Conservation (phyloP, 2,329 filamentous ascomycete genomes). For the Colletotrichum agaves region DNA sequence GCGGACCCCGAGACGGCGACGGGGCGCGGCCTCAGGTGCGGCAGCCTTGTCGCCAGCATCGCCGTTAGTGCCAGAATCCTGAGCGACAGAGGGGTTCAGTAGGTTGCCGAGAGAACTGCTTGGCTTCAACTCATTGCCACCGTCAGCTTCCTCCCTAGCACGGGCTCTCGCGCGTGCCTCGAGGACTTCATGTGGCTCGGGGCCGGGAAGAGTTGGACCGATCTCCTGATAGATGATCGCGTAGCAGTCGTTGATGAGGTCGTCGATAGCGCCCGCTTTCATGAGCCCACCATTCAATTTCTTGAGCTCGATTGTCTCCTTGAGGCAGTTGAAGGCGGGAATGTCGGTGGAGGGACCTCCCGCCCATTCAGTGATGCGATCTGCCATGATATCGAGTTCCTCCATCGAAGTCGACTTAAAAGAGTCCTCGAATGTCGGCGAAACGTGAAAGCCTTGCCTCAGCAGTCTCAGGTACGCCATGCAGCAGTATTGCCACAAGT, state of each 20-base stretch:
- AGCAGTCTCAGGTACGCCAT: conserved; percentile 64
- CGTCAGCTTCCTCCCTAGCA: conserved; percentile 54
- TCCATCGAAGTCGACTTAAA: conserved; percentile 65
- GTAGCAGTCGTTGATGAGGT: conserved; percentile 93
- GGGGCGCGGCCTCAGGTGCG: conserved; percentile 51
- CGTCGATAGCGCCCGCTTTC: conserved; percentile 87
- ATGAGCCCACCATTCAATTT: conserved; percentile 87
- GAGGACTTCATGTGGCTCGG: conserved; percentile 58
- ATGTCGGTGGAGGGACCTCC: conserved; percentile 51
- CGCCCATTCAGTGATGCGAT: conserved; percentile 66
- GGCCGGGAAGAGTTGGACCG: conserved; percentile 66
- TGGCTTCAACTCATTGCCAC: conserved; percentile 48
- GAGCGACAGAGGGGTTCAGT: conserved; percentile 54
- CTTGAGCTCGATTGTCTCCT: conserved; percentile 68
- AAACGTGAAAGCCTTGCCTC: conserved; percentile 59
- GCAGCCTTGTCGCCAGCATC: conserved; percentile 48
- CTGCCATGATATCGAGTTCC: conserved; percentile 67
- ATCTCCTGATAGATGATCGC: conserved; percentile 78
- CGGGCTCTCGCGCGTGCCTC: conserved; percentile 54
- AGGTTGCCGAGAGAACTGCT: conserved; percentile 53
- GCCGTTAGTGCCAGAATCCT: conserved; percentile 54
- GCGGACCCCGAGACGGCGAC: conserved; percentile 59
- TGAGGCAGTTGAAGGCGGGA: conserved; percentile 63
- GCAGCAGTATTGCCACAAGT: conserved; percentile 69
- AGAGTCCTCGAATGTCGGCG: conserved; percentile 60